Evolutionary conservation across 148 eudicot genomes (phyloP).

Genomic region (Agrostemma githago): DNA sequence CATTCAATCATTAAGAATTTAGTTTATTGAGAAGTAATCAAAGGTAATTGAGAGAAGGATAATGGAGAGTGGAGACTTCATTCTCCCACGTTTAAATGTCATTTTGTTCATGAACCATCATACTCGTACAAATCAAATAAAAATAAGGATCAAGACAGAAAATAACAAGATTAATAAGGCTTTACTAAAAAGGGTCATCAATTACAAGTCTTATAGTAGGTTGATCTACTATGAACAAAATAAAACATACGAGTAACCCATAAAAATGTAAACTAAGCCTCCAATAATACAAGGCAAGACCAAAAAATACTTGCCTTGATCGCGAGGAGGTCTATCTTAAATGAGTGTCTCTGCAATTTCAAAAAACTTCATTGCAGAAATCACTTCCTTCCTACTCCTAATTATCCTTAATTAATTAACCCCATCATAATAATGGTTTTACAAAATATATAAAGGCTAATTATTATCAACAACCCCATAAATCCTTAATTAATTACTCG

Average conservation of each 20-base stretch:
- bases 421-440: neutral
- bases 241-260: too few relatives aligned
- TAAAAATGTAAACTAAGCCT: slow-evolving; percentile 12
- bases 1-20: too few relatives aligned
- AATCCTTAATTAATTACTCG: neutral
- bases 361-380: slow-evolving; percentile 73
- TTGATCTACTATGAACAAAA: slow-evolving; percentile 13
- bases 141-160: neutral
- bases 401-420: neutral
- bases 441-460: neutral
- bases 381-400: slow-evolving; percentile 6
- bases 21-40: too few relatives aligned
- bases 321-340: neutral
- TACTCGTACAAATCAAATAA: too few relatives aligned
- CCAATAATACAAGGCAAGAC: slow-evolving; percentile 27
- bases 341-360: slow-evolving; percentile 47
- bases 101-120: too few relatives aligned
- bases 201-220: slow-evolving; percentile 26
- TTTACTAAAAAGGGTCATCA: slow-evolving; percentile 7
- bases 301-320: slow-evolving; percentile 20
- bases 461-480: neutral
- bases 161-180: neutral
- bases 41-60: too few relatives aligned
- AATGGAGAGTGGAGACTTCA: too few relatives aligned
- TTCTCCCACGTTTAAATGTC: too few relatives aligned